Evolutionary conservation across 176 grass and related monocot species (phyloP), one percentile per base, ranked within the genome.

Genomic region (Oryza longistaminata): DNA sequence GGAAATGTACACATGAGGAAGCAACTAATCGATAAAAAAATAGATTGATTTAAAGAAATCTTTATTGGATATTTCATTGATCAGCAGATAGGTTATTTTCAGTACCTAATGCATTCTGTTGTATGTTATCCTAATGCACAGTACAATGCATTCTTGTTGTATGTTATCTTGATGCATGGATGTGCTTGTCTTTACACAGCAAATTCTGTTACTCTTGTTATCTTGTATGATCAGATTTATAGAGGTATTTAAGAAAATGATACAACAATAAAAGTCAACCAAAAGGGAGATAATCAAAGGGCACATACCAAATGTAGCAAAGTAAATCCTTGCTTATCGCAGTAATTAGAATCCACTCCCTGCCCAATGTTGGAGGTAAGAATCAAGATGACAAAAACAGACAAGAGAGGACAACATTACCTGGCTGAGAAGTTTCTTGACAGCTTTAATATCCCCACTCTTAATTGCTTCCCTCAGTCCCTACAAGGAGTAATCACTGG

Each of bases 401-500:
- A 92, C 2, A 68, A 64, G 33, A 90, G 68, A 55, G 77, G 78
- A 46, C 85, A 43, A 44, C 39, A 19, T 15, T 81, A 99, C 96
- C 93, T 99, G 86, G 82, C 50, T 90, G 78, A 99, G 94, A 86
- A 99, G 97, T 87, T 91, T 89, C 66, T 79, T 96, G 52, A 96
- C 97, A 82, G 82, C 90, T 43, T 70, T 78, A 89, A 75, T 76
- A 82, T 99, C 93, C 34, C 92, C 93, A 11, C 88, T 86, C 82
- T 96, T 99, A 88, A 99, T 99, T 50, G 93, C 93, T 88, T 99
- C 97, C 83, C 97, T 99, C 68, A 99, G 46, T 74, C 97, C 97
- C 97, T 99, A 45, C 74, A 88, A 82, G 27, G 14, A 73, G 27
- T 46, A 89, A 87, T 62, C 3, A 85, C 2, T 25, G 43, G 8